A percentile compares a stretch with the other conserved stretches of the same genome.
phyloP scores from a whole-genome alignment of 441 rosid genomes.

The Euphorbia schlechtendalii region DNA sequence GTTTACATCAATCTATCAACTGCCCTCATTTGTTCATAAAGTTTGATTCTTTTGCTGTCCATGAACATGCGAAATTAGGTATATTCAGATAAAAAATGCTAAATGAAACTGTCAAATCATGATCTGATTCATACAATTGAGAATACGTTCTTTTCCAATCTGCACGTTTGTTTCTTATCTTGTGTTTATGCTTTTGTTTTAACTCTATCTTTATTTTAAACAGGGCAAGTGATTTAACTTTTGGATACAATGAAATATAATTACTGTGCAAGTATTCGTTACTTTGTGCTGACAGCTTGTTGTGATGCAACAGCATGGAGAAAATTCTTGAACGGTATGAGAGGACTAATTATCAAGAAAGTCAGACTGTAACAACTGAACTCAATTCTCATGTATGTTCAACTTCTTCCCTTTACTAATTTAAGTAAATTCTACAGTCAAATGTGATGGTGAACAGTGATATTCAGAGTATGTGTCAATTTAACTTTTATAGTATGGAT shows the following conservation, averaged over 20 bases:
- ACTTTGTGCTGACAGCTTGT: neutral
- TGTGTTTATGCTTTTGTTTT: neutral
- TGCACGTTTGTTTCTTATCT: neutral
- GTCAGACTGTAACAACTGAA: conserved; percentile 51
- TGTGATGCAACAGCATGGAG: conserved; percentile 66
- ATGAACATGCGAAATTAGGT: neutral
- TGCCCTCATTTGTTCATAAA: neutral
- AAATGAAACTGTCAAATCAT: neutral
- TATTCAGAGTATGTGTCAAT: too few relatives aligned
- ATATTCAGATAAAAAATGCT: neutral
- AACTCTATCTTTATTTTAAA: too few relatives aligned
- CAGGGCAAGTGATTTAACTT: neutral
- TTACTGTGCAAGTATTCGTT: neutral
- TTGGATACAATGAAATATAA: neutral
- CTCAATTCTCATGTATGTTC: conserved; percentile 40
- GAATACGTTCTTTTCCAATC: too few relatives aligned
- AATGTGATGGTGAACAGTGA: too few relatives aligned
- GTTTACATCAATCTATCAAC: conserved; percentile 1
- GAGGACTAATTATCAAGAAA: conserved; percentile 67
- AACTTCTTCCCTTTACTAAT: neutral
- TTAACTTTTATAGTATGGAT: too few relatives aligned
- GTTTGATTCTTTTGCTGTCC: neutral
- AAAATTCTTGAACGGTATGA: conserved; percentile 92
- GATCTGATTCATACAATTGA: neutral
- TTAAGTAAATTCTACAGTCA: neutral